Conservation (phyloP, 2,329 filamentous ascomycete genomes). For the Aspergillus sp. region DNA sequence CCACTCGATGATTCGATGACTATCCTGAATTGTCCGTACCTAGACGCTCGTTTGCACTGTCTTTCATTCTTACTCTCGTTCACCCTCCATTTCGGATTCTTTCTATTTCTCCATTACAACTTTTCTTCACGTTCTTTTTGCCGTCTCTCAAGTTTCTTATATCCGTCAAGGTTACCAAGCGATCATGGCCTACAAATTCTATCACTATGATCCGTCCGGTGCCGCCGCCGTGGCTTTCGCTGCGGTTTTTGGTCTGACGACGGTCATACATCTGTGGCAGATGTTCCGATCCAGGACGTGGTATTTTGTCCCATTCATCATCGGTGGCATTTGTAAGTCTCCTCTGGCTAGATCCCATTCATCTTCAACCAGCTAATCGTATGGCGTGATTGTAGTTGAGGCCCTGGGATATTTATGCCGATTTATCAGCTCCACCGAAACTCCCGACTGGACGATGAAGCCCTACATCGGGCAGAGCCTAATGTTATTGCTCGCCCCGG, state of each 20-base stretch:
- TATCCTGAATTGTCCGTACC: too few relatives aligned
- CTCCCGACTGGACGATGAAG: slow-evolving; percentile 12
- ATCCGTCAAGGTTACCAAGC: too few relatives aligned
- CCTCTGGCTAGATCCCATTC: accelerated
- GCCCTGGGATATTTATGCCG: slow-evolving; percentile 31
- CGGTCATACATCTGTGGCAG: slow-evolving; percentile 24
- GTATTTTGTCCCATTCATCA: slow-evolving; percentile 30
- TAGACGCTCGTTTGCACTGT: too few relatives aligned
- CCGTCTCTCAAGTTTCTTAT: too few relatives aligned
- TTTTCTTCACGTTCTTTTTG: too few relatives aligned
- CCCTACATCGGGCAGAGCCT: slow-evolving; percentile 37
- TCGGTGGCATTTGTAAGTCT: slow-evolving; percentile 37
- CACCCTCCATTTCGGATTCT: not conserved
- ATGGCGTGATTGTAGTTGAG: slow-evolving; percentile 43
- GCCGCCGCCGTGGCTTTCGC: not conserved
- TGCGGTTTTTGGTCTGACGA: slow-evolving; percentile 8
- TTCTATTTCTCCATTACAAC: too few relatives aligned
- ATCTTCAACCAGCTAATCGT: not conserved
- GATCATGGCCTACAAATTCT: not conserved
- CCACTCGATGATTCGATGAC: too few relatives aligned
- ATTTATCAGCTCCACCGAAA: slow-evolving; percentile 3
- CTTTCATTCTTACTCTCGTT: not conserved
- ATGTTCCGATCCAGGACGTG: slow-evolving; percentile 24
- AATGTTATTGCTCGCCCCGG: slow-evolving; percentile 38
- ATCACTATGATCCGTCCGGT: slow-evolving; percentile 4